phyloP scores from a whole-genome alignment of 495 filamentous ascomycete genomes.

The Penicillium riverlandense region DNA sequence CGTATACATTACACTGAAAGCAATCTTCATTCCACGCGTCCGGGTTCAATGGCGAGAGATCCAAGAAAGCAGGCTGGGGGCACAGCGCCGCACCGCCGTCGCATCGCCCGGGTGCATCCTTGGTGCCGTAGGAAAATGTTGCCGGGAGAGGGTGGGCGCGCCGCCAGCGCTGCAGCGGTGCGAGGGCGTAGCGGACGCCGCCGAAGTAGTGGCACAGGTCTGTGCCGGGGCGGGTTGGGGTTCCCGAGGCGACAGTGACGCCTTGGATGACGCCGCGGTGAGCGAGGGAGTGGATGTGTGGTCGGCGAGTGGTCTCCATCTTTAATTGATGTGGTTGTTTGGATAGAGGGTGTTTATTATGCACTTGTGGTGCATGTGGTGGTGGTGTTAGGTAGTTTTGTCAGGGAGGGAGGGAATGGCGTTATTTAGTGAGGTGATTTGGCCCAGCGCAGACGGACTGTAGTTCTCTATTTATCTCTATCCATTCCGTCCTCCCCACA shows the following conservation, averaged over 20 bases:
- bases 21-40: constrained; percentile 33
- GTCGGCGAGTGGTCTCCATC: constrained; percentile 25
- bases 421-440: too few relatives aligned
- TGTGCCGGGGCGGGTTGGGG: constrained; percentile 1
- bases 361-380: too few relatives aligned
- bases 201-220: constrained; percentile 37
- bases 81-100: constrained; percentile 24
- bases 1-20: constrained; percentile 38
- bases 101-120: constrained; percentile 19
- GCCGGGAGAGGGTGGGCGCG: constrained; percentile 22
- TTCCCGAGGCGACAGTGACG: constrained; percentile 18
- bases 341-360: too few relatives aligned
- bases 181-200: constrained; percentile 35
- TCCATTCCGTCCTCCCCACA: neutral
- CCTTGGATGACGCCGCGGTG: constrained; percentile 31
- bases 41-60: constrained; percentile 8
- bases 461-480: neutral
- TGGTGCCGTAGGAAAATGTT: constrained; percentile 30
- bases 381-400: too few relatives aligned
- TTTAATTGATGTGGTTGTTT: neutral
- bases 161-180: constrained; percentile 30
- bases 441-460: too few relatives aligned
- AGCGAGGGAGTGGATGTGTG: constrained; percentile 21
- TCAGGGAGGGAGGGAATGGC: too few relatives aligned
- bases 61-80: constrained; percentile 28